Conservation (phyloP, 768 basidiomycete species). For the Suillus hirtellus region DNA sequence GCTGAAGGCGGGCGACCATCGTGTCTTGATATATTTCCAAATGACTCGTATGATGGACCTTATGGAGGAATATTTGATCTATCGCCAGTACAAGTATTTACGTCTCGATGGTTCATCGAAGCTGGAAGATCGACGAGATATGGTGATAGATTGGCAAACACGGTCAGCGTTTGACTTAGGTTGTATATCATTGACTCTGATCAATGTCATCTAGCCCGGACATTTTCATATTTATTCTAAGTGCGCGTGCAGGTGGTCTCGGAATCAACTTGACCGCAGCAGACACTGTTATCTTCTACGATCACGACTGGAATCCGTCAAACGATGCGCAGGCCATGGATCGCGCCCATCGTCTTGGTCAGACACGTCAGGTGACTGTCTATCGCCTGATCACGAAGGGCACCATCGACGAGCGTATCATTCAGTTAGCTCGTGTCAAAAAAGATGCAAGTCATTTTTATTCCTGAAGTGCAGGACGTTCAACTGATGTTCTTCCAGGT, state of each 20-base stretch:
- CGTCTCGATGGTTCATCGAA: constrained; percentile 93
- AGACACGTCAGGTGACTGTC: constrained; percentile 76
- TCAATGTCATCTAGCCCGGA: constrained; percentile 53
- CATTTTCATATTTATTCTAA: constrained; percentile 91
- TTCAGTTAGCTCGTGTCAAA: constrained; percentile 93
- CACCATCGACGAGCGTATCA: constrained; percentile 95
- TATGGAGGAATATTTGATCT: constrained; percentile 98
- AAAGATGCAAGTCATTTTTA: constrained; percentile 70
- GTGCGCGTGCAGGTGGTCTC: constrained; percentile 93
- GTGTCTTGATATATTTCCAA: constrained; percentile 96
- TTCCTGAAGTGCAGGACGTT: neutral
- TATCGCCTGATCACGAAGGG: constrained; percentile 93
- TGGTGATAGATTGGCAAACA: constrained; percentile 99
- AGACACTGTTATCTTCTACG: constrained; percentile 30
- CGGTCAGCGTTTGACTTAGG: constrained; percentile 51
- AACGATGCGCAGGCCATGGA: constrained; percentile 99
- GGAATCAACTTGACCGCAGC: constrained; percentile 93
- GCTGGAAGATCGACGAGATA: constrained; percentile 93
- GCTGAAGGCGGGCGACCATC: constrained; percentile 90
- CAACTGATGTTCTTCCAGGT: constrained; percentile 52
- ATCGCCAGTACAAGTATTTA: constrained; percentile 93
- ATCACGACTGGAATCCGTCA: constrained; percentile 67
- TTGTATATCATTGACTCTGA: neutral
- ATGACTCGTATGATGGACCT: constrained; percentile 99
- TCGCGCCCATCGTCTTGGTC: constrained; percentile 63